These are phyloP conservation scores for Thecaphora frezii DNA, from an alignment of 1,284 basidiomycete genomes.

Conservation along the genomic window DNA sequence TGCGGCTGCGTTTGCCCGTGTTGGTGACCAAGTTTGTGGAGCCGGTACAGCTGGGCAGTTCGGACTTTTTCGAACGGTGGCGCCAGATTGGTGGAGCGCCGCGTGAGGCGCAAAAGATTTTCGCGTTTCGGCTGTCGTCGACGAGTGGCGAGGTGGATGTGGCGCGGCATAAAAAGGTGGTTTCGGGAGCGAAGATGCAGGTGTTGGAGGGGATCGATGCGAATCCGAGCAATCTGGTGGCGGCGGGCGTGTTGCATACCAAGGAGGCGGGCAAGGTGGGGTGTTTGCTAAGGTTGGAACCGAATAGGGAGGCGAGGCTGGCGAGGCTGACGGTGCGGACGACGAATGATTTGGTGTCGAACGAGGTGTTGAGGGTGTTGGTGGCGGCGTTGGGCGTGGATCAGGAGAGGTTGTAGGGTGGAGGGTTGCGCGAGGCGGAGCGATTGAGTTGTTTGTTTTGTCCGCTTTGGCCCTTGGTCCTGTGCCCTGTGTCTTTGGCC, in stretches of 20 bases:
- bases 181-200: constrained; percentile 75
- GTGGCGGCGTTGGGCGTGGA: constrained; percentile 26
- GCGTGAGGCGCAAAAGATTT: constrained; percentile 84
- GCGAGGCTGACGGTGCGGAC: constrained; percentile 91
- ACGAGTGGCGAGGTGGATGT: constrained; percentile 72
- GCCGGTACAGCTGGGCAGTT: constrained; percentile 76
- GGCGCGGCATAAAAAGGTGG: constrained; percentile 71
- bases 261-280: constrained; percentile 86
- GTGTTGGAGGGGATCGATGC: constrained; percentile 68
- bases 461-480: too few species aligned
- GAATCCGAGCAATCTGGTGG: constrained; percentile 79
- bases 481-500: too few species aligned
- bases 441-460: not conserved
- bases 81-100: constrained; percentile 89
- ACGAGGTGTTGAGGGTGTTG: constrained; percentile 67
- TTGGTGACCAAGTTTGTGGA: constrained; percentile 90
- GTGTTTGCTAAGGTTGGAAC: constrained; percentile 87
- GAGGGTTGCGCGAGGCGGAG: not conserved
- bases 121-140: constrained; percentile 70
- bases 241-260: constrained; percentile 88
- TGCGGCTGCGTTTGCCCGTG: constrained; percentile 82
- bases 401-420: constrained; percentile 13
- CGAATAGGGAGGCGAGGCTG: constrained; percentile 89
- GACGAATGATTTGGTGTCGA: constrained; percentile 87
- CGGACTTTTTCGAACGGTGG: constrained; percentile 97